Base-by-base conservation (phyloP, 1,139 yeast species). In the Geotrichum citri-aurantii region DNA sequence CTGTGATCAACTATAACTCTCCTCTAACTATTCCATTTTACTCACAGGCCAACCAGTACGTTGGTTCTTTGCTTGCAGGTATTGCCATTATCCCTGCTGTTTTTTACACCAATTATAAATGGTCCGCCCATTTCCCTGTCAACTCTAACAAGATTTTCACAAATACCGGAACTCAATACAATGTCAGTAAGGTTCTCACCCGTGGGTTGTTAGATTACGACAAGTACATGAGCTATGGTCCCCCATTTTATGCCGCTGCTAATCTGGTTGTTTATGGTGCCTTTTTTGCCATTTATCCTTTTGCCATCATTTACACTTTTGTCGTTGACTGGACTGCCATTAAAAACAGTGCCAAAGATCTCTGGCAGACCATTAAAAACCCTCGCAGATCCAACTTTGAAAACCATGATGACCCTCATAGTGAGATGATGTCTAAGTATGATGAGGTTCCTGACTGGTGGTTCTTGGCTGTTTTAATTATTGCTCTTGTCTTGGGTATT, bases 391-490 rank as follows among this genome's bases (percentile, higher is more conserved):
- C 74, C 42, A 70, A 67, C 40, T 69, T 69, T 63, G 72, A 69
- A 1, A 33, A 52, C 12, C 61, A 61, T 49, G 54, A 61, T 24
- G 65, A 64, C 42, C 58, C 58, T 40, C 64, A 62, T 53, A 54
- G 63, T 27, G 33, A 60, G 29, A 79, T 80, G 82, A 81, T 82
- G 84, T 61, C 74, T 31, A 71, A 69, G 29, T 81, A 81, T 67
- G 75, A 75, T 44, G 88, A 84, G 64, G 87, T 82, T 47, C 88
- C 88, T n/a, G 85, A 82, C 60, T 80, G 81, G 81, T 81, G 82
- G 78, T 84, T 79, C 64, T 64, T 80, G 29, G 58, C 71, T 11
- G 77, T 69, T 75, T 68, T 26, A 61, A 60, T 79, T 10, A 63
- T 78, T 42, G 76, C 86, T 2, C 65, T 83, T 3, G 77, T 75